Percentiles rank a stretch among this genome's conserved stretches.
Conservation (phyloP, 495 filamentous ascomycete species). For the Penicillium robsamsonii region DNA sequence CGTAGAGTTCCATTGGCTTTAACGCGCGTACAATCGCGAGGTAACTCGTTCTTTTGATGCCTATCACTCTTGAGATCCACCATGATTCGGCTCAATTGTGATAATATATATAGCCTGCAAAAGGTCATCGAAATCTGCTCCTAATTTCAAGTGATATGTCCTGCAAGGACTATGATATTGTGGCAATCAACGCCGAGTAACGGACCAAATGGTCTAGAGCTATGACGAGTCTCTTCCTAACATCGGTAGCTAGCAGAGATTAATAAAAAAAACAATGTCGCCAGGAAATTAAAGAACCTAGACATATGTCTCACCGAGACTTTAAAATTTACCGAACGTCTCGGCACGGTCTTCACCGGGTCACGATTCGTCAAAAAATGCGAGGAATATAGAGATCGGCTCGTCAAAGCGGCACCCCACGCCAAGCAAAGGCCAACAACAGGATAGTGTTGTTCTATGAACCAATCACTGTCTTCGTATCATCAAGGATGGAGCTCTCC, state of each 20-base stretch:
- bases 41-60: neutral
- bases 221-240: neutral
- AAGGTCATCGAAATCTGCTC: neutral
- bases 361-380: no score
- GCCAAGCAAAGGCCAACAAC: conserved; percentile 4
- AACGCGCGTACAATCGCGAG: neutral
- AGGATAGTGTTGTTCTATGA: neutral
- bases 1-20: neutral
- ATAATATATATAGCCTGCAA: neutral
- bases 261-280: neutral
- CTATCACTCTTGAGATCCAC: neutral
- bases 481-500: conserved; percentile 1
- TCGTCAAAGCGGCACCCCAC: conserved; percentile 12
- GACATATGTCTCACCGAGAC: neutral
- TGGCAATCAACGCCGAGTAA: neutral
- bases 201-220: conserved; percentile 7
- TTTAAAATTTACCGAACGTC: neutral
- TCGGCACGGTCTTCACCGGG: neutral
- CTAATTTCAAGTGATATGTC: neutral
- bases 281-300: neutral
- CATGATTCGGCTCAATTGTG: neutral
- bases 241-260: conserved; percentile 3
- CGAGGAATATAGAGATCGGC: neutral
- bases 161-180: neutral
- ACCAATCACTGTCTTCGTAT: conserved; percentile 11